Evolutionary conservation across 257 asterid species (phyloP), one percentile per base, ranked within the genome.

Genomic region (Rauvolfia tetraphylla): DNA sequence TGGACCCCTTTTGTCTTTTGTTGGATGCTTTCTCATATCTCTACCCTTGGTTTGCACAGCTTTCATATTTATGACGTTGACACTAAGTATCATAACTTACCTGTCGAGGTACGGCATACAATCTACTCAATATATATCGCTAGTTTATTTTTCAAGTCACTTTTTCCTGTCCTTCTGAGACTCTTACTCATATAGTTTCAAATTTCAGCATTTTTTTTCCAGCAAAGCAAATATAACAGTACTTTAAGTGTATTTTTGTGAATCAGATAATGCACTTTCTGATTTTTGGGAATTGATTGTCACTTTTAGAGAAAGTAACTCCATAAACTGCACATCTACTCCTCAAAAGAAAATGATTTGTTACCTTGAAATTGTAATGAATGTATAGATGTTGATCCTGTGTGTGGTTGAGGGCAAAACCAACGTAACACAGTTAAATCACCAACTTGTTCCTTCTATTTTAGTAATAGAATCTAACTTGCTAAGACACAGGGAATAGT

Each of bases 1-100:
- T 2, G 3, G n/a, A 9, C 61, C 42, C 65, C 7, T 80, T 73
- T 39, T 7, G 18, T 63, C 0, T 11, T 61, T 78, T 62, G 31
- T 25, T n/a, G 22, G 48, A 41, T 58, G 41, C 34, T 71, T 25
- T 41, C 49, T 75, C 38, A 80, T 54, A 8, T 77, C 57, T 36
- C 59, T 66, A n/a, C 29, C 1, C 31, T 20, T 75, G 13, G 20
- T 39, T 75, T 77, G 78, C 83, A 22, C 89, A 93, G 98, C 83
- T 90, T 93, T 81, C 93, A 78, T 23, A 87, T 90, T 73, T 93
- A 90, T 70, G 98, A 93, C 79, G 87, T 91, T 15, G 98, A 91
- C 78, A 84, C 93, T 13, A 84, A 80, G 67, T 91, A 85, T 83
- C 92, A 91, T 61, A 89, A 86, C 72, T 1, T 88, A 73, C 93